Base-by-base conservation (phyloP, 768 basidiomycete species). In the Boletus subparvulus region DNA sequence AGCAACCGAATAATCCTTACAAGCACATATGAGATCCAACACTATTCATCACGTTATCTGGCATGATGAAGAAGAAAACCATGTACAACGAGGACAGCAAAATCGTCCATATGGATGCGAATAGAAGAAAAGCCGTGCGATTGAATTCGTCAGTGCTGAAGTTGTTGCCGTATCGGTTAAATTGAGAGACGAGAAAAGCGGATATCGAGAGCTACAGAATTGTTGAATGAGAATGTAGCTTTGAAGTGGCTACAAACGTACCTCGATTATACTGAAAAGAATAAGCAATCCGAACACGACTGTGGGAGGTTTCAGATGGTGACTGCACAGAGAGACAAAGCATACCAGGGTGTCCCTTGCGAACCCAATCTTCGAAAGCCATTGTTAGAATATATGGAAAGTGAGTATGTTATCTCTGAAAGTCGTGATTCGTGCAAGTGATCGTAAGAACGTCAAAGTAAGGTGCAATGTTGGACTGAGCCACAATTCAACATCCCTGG, bases 81-180 rank as follows among this genome's bases (percentile, higher is more conserved):
- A 85, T 68, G 72, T 80, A 85, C 44, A 83, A 43, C 6, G 76
- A 61, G 40, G 81, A 78, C 39, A 86, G 74, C 49, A 85, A 63
- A 12, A 87, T 70, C 0, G 88, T 91, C 89, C 89, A 92, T 64
- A 77, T 76, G 12, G 86, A 86, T n/a, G 78, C 65, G 76, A 92
- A 92, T 35, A 89, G 76, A 41, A 85, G 74, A 74, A 83, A 90
- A 36, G 82, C 79, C 2, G 87, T 82, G 46, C 87, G 81, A 64
- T 86, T 83, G 43, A 83, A 82, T 60, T 85, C 80, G 33, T 75
- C 67, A 12, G 60, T 56, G 56, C 67, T 79, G 50, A 73, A 74
- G 66, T 75, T 81, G 74, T 87, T 78, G 71, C 82, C 76, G 59
- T 79, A 75, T 30, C 70, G 54, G 69, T 86, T 83, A 75, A 83